Conservation (phyloP, 805 yeast species). For the Yarrowia keelungensis region DNA sequence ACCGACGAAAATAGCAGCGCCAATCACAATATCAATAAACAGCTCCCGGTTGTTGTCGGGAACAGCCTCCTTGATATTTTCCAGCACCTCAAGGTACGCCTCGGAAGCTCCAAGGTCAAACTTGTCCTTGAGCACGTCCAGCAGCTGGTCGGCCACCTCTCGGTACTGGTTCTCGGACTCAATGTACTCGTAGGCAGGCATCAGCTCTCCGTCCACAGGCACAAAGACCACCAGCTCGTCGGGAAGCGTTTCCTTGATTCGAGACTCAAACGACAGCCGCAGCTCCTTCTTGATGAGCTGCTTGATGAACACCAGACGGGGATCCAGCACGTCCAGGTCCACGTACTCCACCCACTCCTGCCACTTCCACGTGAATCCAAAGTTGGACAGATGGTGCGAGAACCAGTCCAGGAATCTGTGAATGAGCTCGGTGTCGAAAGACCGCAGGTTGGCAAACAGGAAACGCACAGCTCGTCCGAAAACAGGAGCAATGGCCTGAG, state of each 20-base stretch:
- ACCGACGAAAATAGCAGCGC: slow-evolving; percentile 80
- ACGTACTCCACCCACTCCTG: slow-evolving; percentile 76
- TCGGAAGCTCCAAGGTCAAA: slow-evolving; percentile 46
- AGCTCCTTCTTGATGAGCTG: slow-evolving; percentile 85
- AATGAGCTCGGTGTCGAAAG: slow-evolving; percentile 77
- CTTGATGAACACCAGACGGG: slow-evolving; percentile 72
- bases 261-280: slow-evolving; percentile 75
- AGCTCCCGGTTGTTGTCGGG: slow-evolving; percentile 54
- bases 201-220: slow-evolving; percentile 48
- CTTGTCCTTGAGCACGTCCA: slow-evolving; percentile 49
- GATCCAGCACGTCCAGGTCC: slow-evolving; percentile 62
- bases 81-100: slow-evolving; percentile 40
- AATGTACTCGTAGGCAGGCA: slow-evolving; percentile 53
- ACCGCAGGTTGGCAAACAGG: slow-evolving; percentile 70
- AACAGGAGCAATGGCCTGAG: slow-evolving; percentile 88
- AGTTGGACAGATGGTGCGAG: slow-evolving; percentile 89
- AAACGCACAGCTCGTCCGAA: slow-evolving; percentile 90
- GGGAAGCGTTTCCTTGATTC: slow-evolving; percentile 76
- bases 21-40: slow-evolving; percentile 67
- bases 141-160: slow-evolving; percentile 51
- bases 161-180: slow-evolving; percentile 52
- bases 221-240: slow-evolving; percentile 60
- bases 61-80: slow-evolving; percentile 28
- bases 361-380: slow-evolving; percentile 98
- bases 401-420: slow-evolving; percentile 87